Conservation (phyloP, 768 basidiomycete genomes). For the Crepidotus variabilis region DNA sequence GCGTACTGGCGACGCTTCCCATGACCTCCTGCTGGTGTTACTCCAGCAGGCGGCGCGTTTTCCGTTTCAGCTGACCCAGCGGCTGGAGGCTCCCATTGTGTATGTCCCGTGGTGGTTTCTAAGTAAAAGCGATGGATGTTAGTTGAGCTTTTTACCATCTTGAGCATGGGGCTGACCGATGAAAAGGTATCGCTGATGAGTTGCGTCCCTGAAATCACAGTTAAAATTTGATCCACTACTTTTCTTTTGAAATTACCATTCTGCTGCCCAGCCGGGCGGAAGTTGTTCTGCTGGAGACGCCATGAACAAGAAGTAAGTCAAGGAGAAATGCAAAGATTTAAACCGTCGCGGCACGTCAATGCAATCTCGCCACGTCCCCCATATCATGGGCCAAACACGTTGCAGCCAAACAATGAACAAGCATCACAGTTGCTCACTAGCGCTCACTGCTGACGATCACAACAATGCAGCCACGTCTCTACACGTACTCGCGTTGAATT, state of each 20-base stretch:
- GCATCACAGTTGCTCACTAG: no score
- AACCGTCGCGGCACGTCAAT: slow-evolving; percentile 6
- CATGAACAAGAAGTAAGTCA: slow-evolving; percentile 27
- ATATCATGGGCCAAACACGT: slow-evolving; percentile 17
- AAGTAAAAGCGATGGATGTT: no score
- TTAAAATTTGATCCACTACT: slow-evolving; percentile 10
- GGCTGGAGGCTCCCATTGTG: slow-evolving; percentile 86
- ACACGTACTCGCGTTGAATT: no score
- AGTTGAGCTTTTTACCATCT: no score
- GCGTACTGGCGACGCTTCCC: slow-evolving; percentile 89
- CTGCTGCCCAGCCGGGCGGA: slow-evolving; percentile 89
- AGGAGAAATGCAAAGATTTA: slow-evolving; percentile 9
- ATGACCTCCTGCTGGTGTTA: slow-evolving; percentile 48
- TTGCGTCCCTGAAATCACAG: slow-evolving; percentile 59
- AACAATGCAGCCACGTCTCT: no score
- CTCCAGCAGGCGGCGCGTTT: slow-evolving; percentile 36
- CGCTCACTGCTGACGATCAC: no score
- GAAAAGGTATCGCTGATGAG: slow-evolving; percentile 81
- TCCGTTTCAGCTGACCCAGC: slow-evolving; percentile 29
- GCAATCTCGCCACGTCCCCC: slow-evolving; percentile 20
- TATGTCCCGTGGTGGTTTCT: slow-evolving; percentile 82
- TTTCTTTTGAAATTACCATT: slow-evolving; percentile 61
- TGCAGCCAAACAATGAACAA: slow-evolving; percentile 19
- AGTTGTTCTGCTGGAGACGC: slow-evolving; percentile 60
- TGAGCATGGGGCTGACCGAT: slow-evolving; percentile 55